Evolutionary conservation across 805 yeast genomes (phyloP), one percentile per base, ranked within the genome.

Genomic region (Millerozyma miso): DNA sequence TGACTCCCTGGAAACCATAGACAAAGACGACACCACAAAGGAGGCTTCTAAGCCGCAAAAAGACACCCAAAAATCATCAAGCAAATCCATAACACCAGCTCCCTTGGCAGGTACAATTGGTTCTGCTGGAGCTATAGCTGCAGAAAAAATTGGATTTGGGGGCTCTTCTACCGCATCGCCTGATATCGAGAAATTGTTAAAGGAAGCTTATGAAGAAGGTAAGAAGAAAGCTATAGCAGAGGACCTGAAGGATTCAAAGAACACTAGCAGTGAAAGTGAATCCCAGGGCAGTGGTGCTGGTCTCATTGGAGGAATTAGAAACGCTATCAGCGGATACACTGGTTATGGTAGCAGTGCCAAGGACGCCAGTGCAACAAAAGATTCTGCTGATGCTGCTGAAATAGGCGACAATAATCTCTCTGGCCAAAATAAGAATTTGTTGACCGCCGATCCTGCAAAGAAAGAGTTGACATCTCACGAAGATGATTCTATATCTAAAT

Each of bases 71-170:
- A 33, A 3, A n/a, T 16, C 17, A 7, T 6, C 35, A 32, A 13
- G 13, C 8, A 32, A 32, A 7, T 6, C 13, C 13, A 8, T 29
- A 4, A 39, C 42, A 18, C 51, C 48, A 12, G 53, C 50, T 18
- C 14, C 39, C n/a, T 44, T 51, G 13, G 56, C 46, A n/a, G 55
- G 55, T 14, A 52, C 50, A 23, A 39, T 33, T 10, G 52, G 47
- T 19, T 46, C 52, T 14, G 43, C 53, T 33, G 57, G 55, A 8
- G 58, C 51, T 33, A 50, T 46, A 4, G 55, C 58, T n/a, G 55
- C 57, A 23, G 47, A 51, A 4, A 52, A 54, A 16, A 46, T 53
- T 16, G 57, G 57, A 5, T 51, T 44, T 38, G 55, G 47, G n/a
- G 29, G 29, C 10, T 34, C 32, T 8, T 7, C 41, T 3, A 34